Percentiles rank a stretch among this genome's conserved stretches.
phyloP scores from a whole-genome alignment of 2,329 filamentous ascomycete species.

The Alternaria incomplexa region DNA sequence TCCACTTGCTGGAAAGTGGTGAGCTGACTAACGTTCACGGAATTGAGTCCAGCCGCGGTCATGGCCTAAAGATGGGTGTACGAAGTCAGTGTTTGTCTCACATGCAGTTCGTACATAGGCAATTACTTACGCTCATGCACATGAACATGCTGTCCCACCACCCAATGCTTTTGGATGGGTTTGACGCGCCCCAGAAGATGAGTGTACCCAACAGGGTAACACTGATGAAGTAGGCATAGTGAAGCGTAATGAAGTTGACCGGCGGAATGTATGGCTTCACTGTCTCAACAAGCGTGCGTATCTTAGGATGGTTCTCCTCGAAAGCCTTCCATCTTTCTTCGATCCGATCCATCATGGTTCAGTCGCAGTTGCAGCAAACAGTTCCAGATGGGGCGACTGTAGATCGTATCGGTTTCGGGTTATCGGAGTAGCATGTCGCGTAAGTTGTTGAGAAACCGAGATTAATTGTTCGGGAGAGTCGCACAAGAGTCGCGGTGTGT shows the following conservation, averaged over 20 bases:
- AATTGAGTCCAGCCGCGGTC: slow-evolving; percentile 25
- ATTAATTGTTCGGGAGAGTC: slow-evolving; percentile 3
- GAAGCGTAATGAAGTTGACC: slow-evolving; percentile 30
- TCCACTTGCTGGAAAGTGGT: slow-evolving; percentile 23
- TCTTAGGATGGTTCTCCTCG: slow-evolving; percentile 8
- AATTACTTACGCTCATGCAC: slow-evolving; percentile 7
- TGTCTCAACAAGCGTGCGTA: slow-evolving; percentile 13
- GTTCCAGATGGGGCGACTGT: background rate
- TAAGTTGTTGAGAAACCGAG: background rate
- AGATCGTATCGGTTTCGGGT: background rate
- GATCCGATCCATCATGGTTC: slow-evolving; percentile 11
- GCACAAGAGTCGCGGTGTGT: slow-evolving; percentile 8
- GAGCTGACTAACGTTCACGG: slow-evolving; percentile 30
- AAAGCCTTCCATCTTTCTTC: slow-evolving; percentile 15
- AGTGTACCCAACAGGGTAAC: slow-evolving; percentile 21
- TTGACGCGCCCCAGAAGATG: slow-evolving; percentile 30
- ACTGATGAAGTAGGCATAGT: slow-evolving; percentile 29
- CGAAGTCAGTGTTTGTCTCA: too few species aligned
- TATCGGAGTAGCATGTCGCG: slow-evolving; percentile 14
- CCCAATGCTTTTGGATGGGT: slow-evolving; percentile 25
- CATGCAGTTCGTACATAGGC: too few species aligned
- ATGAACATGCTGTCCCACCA: slow-evolving; percentile 34
- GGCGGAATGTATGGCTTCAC: slow-evolving; percentile 27
- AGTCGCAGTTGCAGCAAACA: slow-evolving; percentile 6
- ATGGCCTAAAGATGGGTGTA: background rate